Conservation (phyloP, 1,139 yeast genomes). For the Geotrichum histeridarum region DNA sequence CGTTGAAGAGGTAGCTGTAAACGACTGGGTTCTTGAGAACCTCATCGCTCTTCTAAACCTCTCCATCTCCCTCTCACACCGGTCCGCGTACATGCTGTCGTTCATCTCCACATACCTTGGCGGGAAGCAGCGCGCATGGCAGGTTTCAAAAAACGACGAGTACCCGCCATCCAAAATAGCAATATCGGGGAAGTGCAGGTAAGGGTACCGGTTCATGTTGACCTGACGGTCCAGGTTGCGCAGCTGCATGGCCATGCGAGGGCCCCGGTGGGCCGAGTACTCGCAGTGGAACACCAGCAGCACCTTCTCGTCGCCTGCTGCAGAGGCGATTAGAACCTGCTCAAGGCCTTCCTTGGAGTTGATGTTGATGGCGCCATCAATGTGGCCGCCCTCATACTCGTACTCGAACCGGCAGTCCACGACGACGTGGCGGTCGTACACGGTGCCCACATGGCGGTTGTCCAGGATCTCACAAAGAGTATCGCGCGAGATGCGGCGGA, state of each 20-base stretch:
- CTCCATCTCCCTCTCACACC: conserved; percentile 69
- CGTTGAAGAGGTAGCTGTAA: background rate
- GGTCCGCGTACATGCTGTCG: conserved; percentile 57
- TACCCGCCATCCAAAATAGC: conserved; percentile 90
- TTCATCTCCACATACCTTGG: conserved; percentile 84
- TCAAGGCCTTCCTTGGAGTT: conserved; percentile 67
- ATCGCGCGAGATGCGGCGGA: conserved; percentile 67
- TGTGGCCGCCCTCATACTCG: conserved; percentile 91
- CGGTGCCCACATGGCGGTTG: conserved; percentile 46
- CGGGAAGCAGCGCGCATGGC: conserved; percentile 57
- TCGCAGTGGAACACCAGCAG: conserved; percentile 88
- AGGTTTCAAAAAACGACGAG: conserved; percentile 61
- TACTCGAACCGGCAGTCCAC: conserved; percentile 90
- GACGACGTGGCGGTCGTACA: conserved; percentile 57
- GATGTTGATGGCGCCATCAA: conserved; percentile 72
- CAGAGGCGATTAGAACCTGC: conserved; percentile 33
- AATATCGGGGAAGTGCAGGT: conserved; percentile 78
- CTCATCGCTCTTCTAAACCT: conserved; percentile 48
- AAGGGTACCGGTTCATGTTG: conserved; percentile 73
- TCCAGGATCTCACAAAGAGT: conserved; percentile 61
- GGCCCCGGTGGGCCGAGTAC: conserved; percentile 87
- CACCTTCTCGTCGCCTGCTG: conserved; percentile 33
- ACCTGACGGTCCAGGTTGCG: conserved; percentile 74
- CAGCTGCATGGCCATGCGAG: conserved; percentile 81
- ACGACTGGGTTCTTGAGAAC: conserved; percentile 15